These are phyloP conservation scores for Mycena haematopus DNA, from an alignment of 768 basidiomycete genomes.

Conservation along the genomic window DNA sequence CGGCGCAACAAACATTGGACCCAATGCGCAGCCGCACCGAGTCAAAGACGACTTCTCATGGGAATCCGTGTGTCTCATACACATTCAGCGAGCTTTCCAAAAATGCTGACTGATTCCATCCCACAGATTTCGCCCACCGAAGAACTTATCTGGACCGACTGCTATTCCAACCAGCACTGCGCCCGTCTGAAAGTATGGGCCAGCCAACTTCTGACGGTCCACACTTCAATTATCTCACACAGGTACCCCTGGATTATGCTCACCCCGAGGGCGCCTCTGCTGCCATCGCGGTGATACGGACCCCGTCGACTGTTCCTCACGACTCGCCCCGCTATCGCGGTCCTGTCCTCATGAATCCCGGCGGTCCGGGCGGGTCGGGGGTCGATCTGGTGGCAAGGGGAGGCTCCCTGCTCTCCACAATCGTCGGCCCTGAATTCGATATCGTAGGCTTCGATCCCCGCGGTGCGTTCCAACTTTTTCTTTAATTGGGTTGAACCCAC, in stretches of 20 bases:
- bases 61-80: conserved; percentile 6
- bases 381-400: conserved; percentile 10
- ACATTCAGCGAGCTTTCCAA: no score
- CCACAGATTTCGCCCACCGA: conserved; percentile 11
- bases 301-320: conserved; percentile 22
- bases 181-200: conserved; percentile 17
- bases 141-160: conserved; percentile 16
- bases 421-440: conserved; percentile 28
- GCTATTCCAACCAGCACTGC: conserved; percentile 12
- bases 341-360: conserved; percentile 32
- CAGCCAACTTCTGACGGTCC: neutral
- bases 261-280: conserved; percentile 23
- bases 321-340: conserved; percentile 26
- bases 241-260: conserved; percentile 31
- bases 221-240: neutral
- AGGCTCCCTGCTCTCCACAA: conserved; percentile 1
- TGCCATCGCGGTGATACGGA: conserved; percentile 26
- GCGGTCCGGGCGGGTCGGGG: conserved; percentile 32
- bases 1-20: no score
- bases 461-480: conserved; percentile 19
- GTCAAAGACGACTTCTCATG: conserved; percentile 16
- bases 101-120: no score
- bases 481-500: neutral
- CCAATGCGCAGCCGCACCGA: neutral
- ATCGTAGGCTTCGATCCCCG: conserved; percentile 32